phyloP scores from a whole-genome alignment of 2,329 filamentous ascomycete species.

The Rhinocladiella similis region DNA sequence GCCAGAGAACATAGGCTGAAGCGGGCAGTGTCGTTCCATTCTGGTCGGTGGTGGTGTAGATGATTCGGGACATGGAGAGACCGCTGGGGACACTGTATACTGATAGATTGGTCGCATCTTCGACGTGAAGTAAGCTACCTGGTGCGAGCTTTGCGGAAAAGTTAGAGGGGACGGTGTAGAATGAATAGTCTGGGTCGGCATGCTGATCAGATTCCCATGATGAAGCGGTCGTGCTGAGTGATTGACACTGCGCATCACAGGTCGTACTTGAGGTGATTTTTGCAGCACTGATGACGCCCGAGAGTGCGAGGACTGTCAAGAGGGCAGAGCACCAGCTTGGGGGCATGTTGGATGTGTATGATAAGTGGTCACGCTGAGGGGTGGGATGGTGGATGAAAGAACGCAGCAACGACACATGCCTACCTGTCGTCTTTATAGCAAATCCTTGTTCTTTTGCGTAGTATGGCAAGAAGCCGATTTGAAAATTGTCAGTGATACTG shows the following conservation, averaged over 20 bases:
- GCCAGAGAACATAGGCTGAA: slow-evolving; percentile 54
- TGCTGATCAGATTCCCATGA: slow-evolving; percentile 30
- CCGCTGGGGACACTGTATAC: slow-evolving; percentile 44
- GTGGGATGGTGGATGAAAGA: no score
- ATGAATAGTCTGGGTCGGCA: slow-evolving; percentile 38
- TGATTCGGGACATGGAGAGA: slow-evolving; percentile 49
- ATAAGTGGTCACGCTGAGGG: no score
- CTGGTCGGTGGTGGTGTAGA: slow-evolving; percentile 49
- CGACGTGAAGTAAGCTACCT: slow-evolving; percentile 44
- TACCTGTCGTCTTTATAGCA: no score
- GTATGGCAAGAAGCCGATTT: no score
- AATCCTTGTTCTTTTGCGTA: no score
- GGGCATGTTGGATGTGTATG: no score
- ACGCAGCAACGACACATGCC: no score
- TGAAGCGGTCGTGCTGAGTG: slow-evolving; percentile 2
- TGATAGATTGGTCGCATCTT: slow-evolving; percentile 40
- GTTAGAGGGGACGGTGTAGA: slow-evolving; percentile 38
- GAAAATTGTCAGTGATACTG: no score
- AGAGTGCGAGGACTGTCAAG: no score
- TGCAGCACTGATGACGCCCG: no score
- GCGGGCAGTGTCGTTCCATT: slow-evolving; percentile 50
- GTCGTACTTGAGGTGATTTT: background rate
- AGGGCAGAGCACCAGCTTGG: no score
- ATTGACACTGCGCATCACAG: background rate
- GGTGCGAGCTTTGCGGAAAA: slow-evolving; percentile 27